These are phyloP conservation scores for Ajuga chamaepitys DNA, from an alignment of 257 asterid genomes.

Conservation along the genomic window DNA sequence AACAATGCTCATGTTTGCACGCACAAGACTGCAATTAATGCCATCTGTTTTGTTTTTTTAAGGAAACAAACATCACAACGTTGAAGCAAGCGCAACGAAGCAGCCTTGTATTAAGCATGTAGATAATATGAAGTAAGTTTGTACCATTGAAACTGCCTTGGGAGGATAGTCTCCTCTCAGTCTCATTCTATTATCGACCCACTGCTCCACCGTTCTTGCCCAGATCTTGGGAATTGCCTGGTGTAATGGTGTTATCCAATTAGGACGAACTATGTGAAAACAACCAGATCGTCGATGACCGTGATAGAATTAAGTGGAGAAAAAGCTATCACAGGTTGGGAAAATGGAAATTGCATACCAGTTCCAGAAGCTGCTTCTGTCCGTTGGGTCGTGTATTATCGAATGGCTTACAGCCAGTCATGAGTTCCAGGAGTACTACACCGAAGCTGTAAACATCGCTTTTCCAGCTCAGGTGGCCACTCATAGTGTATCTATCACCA, in stretches of 20 bases:
- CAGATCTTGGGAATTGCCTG: constrained; percentile 47
- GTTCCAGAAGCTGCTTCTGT: constrained; percentile 16
- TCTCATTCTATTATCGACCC: constrained; percentile 43
- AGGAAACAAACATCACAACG: too few relatives aligned
- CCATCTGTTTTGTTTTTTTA: too few relatives aligned
- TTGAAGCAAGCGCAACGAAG: too few relatives aligned
- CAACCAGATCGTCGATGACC: too few relatives aligned
- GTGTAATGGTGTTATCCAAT: not conserved
- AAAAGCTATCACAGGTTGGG: too few relatives aligned
- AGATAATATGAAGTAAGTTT: too few relatives aligned
- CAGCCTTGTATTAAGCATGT: too few relatives aligned
- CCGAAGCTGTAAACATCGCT: constrained; percentile 33
- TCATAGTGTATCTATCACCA: not conserved
- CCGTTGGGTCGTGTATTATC: constrained; percentile 17
- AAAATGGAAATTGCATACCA: constrained; percentile 20
- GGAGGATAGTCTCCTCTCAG: constrained; percentile 38
- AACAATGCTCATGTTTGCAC: too few relatives aligned
- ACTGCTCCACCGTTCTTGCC: constrained; percentile 34
- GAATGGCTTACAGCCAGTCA: constrained; percentile 14
- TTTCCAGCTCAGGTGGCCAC: not conserved
- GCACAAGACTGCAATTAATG: too few relatives aligned
- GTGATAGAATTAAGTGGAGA: too few relatives aligned
- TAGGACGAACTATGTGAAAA: not conserved
- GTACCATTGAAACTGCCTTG: constrained; percentile 48
- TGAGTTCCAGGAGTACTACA: too few relatives aligned